Percentiles rank a stretch among this genome's conserved stretches.
phyloP scores from a whole-genome alignment of 179 eudicot genomes.

The Camellia oleifera region DNA sequence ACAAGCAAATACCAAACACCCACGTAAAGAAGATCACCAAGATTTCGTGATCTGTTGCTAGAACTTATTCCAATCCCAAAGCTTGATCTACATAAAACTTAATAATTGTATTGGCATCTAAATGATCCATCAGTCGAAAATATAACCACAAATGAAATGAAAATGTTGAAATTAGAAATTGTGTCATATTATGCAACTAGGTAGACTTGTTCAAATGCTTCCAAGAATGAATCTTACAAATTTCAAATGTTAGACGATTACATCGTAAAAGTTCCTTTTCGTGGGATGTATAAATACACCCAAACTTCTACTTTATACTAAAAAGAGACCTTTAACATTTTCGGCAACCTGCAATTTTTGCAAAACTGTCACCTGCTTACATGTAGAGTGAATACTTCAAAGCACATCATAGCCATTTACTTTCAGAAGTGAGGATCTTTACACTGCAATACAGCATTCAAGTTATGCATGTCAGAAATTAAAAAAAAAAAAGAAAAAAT shows the following conservation, averaged over 20 bases:
- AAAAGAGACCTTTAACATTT: no score
- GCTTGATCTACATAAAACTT: no score
- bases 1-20: no score
- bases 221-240: neutral
- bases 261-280: neutral
- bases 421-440: neutral
- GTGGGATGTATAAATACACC: neutral
- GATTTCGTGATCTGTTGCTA: no score
- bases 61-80: no score
- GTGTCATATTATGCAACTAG: neutral
- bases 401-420: neutral
- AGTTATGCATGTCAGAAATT: neutral
- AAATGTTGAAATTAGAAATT: neutral
- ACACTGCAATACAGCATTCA: conserved; percentile 3
- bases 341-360: no score
- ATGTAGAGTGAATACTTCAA: neutral
- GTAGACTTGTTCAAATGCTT: neutral
- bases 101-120: no score
- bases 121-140: no score
- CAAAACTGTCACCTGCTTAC: neutral
- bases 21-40: no score
- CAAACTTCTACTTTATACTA: neutral
- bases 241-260: neutral
- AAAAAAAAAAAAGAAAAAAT: no score
- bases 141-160: neutral